Base-by-base conservation (phyloP, 2,329 filamentous ascomycete genomes). In the Penicillium aurantiogriseum region DNA sequence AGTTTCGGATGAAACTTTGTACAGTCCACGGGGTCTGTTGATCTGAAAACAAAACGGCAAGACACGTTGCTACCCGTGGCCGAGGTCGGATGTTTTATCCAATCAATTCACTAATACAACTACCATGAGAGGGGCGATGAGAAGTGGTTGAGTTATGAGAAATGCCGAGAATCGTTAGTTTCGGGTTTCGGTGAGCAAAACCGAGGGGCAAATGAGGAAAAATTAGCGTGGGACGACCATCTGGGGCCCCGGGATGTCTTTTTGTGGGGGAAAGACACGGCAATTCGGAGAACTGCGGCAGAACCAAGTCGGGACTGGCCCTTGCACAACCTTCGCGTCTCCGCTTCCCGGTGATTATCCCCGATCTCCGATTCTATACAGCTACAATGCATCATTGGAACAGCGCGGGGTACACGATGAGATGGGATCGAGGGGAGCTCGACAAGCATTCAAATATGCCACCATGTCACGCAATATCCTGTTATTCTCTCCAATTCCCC, bases 341-440 rank as follows among this genome's bases (percentile, higher is more conserved):
- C 27, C 35, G 47, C 25, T 19, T 42, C 9, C 71, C 71, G 71
- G 69, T 58, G 56, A 68, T 73, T 53, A 42, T 48, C 40, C 44
- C 70, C 71, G 71, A 72, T 65, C 35, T 60, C 70, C 71, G 71
- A 68, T 49, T 60, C 40, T 57, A 60, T 54, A 50, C 39, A 54
- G n/a, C 15, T 44, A 17, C 11, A 31, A 29, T 44, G 43, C 51
- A 53, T 38, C 33, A 48, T 29, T 9, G 17, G 13, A 4, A 31
- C 4, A 15, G 10, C 57, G 57, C 48, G 60, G 60, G 57, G 59
- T 42, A 47, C 7, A 15, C 13, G 25, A 11, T 5, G 27, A 29
- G 27, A 54, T 19, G 51, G 38, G 35, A 23, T 5, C 17, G 21
- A 33, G 51, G 13, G 50, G 35, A 33, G 40, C 29, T 23, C 19